Conservation (phyloP, 257 asterid genomes). For the Capsicum baccatum region DNA sequence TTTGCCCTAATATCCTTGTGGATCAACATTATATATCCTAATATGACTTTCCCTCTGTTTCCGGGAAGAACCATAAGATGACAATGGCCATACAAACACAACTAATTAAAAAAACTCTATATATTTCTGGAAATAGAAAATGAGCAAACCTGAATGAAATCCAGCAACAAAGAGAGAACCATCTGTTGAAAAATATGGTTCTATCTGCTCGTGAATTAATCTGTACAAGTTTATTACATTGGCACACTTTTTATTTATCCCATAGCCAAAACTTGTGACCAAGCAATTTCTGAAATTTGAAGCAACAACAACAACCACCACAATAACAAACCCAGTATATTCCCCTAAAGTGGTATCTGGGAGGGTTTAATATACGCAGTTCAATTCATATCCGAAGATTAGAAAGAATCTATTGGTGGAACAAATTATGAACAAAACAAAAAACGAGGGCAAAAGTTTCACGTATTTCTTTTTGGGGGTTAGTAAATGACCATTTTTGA, state of each 20-base stretch:
- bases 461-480: neutral
- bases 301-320: neutral
- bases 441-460: neutral
- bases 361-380: too few species aligned
- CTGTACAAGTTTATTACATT: neutral
- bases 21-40: constrained; percentile 78
- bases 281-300: neutral
- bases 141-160: constrained; percentile 66
- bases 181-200: constrained; percentile 64
- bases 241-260: neutral
- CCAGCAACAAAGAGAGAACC: constrained; percentile 92
- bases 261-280: neutral
- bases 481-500: neutral
- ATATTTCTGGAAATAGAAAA: neutral
- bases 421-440: neutral
- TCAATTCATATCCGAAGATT: too few species aligned
- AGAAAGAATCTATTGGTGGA: neutral
- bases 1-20: constrained; percentile 82
- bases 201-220: too few species aligned
- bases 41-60: constrained; percentile 75
- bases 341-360: too few species aligned
- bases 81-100: neutral
- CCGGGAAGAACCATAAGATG: constrained; percentile 3
- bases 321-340: too few species aligned
- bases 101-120: neutral